Base-by-base conservation (phyloP, 306 rosid genomes). In the Fragaria nilgerrensis region DNA sequence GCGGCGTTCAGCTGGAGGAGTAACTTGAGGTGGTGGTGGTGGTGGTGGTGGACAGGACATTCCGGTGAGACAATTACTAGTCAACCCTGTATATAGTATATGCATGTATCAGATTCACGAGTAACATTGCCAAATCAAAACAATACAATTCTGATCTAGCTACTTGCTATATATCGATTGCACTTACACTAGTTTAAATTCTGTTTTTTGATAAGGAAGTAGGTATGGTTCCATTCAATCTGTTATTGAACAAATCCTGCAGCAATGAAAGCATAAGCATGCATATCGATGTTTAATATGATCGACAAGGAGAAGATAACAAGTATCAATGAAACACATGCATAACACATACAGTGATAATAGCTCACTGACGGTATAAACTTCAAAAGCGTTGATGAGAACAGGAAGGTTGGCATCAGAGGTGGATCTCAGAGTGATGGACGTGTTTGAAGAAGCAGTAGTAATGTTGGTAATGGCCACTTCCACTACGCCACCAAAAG, bases 321-420 rank as follows among this genome's bases (percentile, higher is more conserved):
- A n/a, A n/a, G n/a, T n/a, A n/a, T n/a, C n/a, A n/a, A n/a, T n/a
- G 32, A n/a, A 55, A 55, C 16, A 59, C n/a, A 20, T 19, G 19
- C 22, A 22, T 59, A 59, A 25, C 65, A n/a, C n/a, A n/a, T n/a
- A n/a, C n/a, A n/a, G 72, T 56, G 85, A 53, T 49, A 74, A 69
- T 23, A 72, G 14, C 5, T 78, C 79, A 48, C 70, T 39, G 9
- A 83, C 1, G 6, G 74, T 47, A 32, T 77, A 88, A 74, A 85
- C 77, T 75, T 88, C 89, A 13, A 79, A 62, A 74, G 89, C 86
- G 72, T 88, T 85, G 61, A 88, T 58, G 23, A 88, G 65, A 58
- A 87, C 79, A 44, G 84, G 89, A 61, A 88, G 78, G 9, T 86
- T 76, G 29, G 89, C 83, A 68, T 74, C 44, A 11, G 64, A 44